These are phyloP conservation scores for Colletotrichum coccodes DNA, from an alignment of 2,329 filamentous ascomycete species.

Conservation along the genomic window DNA sequence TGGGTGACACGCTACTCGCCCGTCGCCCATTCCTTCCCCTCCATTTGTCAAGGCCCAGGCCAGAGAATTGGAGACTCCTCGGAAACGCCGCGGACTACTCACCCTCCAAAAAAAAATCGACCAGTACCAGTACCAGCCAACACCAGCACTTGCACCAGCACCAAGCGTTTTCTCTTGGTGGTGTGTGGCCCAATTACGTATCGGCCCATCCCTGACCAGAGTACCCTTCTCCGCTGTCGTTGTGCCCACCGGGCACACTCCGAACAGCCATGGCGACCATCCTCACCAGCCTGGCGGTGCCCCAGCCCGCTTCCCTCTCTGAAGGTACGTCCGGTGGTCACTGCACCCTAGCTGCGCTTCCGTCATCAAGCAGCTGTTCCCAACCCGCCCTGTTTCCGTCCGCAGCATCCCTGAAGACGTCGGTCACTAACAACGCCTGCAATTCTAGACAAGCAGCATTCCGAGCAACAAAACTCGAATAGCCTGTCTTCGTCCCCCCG, in stretches of 20 bases:
- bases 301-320: conserved; percentile 17
- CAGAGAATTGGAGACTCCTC: conserved; percentile 16
- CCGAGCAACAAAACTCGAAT: conserved; percentile 27
- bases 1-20: conserved; percentile 9
- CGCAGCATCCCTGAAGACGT: conserved; percentile 20
- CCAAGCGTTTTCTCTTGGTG: conserved; percentile 21
- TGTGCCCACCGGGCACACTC: conserved; percentile 18
- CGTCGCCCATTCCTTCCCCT: neutral
- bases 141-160: conserved; percentile 19
- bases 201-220: conserved; percentile 23
- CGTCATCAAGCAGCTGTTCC: conserved; percentile 25
- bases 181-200: conserved; percentile 31
- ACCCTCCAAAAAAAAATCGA: neutral
- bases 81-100: conserved; percentile 25
- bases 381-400: conserved; percentile 31
- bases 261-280: conserved; percentile 25
- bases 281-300: conserved; percentile 19
- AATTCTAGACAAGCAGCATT: conserved; percentile 20
- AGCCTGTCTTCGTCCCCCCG: conserved; percentile 53
- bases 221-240: conserved; percentile 16
- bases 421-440: conserved; percentile 24
- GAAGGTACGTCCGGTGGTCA: conserved; percentile 24
- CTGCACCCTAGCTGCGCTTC: conserved; percentile 12
- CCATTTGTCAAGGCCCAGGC: neutral
- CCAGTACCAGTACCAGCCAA: conserved; percentile 6